These are phyloP conservation scores for sunflower (Helianthus annuus) DNA, from an alignment of 129 eudicot genomes.

Conservation along the genomic window HanXRQr2.0-SUNRISE NC_035445.2:155959181-155959680, in stretches of 20 bases:
- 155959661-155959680: too few species aligned
- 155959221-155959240: constrained; percentile 13
- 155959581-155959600: too few species aligned
- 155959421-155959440: constrained; percentile 9
- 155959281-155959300: neutral
- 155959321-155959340: neutral
- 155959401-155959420: neutral
- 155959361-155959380: constrained; percentile 15
- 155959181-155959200: constrained; percentile 20
- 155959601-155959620: too few species aligned
- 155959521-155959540: neutral
- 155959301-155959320: neutral
- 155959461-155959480: constrained; percentile 22
- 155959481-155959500: neutral
- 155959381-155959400: constrained; percentile 22
- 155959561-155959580: too few species aligned
- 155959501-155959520: neutral
- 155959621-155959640: too few species aligned
- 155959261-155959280: neutral
- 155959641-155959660: too few species aligned
- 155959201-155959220: neutral
- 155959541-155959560: neutral
- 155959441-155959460: constrained; percentile 5
- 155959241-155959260: constrained; percentile 23
- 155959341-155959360: neutral